Conservation (phyloP, 768 basidiomycete genomes). For the Gymnopilus junonius region DNA sequence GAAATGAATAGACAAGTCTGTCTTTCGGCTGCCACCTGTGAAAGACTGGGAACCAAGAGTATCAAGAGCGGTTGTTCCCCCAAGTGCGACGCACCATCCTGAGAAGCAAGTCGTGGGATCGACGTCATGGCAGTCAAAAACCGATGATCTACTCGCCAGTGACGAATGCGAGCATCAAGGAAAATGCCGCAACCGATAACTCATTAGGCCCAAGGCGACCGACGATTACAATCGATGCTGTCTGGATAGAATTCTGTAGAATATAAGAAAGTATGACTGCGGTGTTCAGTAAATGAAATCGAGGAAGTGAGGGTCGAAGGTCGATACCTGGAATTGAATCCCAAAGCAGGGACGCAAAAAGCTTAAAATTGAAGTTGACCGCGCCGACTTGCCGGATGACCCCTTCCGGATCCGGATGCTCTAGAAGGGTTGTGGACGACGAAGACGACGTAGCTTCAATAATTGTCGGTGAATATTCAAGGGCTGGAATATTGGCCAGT, state of each 20-base stretch:
- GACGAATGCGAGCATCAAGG: constrained; percentile 78
- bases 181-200: constrained; percentile 72
- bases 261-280: constrained; percentile 72
- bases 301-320: background rate
- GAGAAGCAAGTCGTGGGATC: constrained; percentile 51
- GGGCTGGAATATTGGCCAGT: constrained; percentile 4
- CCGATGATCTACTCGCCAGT: constrained; percentile 62
- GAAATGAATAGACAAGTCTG: constrained; percentile 72
- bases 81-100: constrained; percentile 81
- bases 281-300: background rate
- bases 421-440: constrained; percentile 19
- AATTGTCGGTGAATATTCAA: constrained; percentile 1
- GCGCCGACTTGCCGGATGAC: constrained; percentile 23
- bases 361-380: constrained; percentile 29
- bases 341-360: constrained; percentile 52
- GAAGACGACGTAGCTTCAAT: constrained; percentile 19
- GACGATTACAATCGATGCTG: constrained; percentile 62
- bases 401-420: constrained; percentile 35
- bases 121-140: constrained; percentile 32
- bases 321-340: constrained; percentile 63
- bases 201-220: constrained; percentile 73
- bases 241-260: constrained; percentile 77
- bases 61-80: constrained; percentile 79
- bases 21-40: constrained; percentile 61
- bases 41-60: constrained; percentile 81